Percentiles rank a stretch among this genome's conserved stretches.
Evolutionary conservation across 371 early-diverging fungal species (phyloP).

Genomic region (Mucor mucedo): DNA sequence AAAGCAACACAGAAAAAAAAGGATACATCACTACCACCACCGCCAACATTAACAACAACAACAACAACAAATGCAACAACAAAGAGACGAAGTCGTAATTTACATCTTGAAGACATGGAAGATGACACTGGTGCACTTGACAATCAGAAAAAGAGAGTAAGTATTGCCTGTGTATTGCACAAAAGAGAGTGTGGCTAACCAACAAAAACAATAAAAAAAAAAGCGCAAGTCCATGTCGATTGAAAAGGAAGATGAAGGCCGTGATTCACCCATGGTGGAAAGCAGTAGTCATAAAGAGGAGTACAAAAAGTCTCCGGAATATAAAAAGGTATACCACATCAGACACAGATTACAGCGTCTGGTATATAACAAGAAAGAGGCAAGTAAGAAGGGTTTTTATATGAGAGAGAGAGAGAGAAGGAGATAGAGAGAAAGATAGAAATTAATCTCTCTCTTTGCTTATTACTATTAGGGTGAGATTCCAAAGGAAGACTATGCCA

Average conservation of each 20-base stretch:
- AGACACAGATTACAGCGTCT: slow-evolving; percentile 51
- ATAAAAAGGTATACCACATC: slow-evolving; percentile 44
- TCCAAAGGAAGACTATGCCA: slow-evolving; percentile 48
- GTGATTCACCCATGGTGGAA: slow-evolving; percentile 10
- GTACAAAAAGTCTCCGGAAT: slow-evolving; percentile 31
- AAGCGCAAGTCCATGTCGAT: slow-evolving; percentile 45
- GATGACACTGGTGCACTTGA: slow-evolving; percentile 26
- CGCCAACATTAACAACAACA: slow-evolving; percentile 13
- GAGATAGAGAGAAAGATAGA: not conserved
- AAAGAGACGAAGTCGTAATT: slow-evolving; percentile 36
- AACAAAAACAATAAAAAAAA: not conserved
- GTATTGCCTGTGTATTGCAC: not conserved
- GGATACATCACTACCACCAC: slow-evolving; percentile 5
- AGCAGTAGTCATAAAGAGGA: slow-evolving; percentile 19
- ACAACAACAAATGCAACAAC: slow-evolving; percentile 17
- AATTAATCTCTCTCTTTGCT: not conserved
- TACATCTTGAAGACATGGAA: slow-evolving; percentile 19
- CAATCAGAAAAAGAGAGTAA: slow-evolving; percentile 40
- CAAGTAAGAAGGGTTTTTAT: slow-evolving; percentile 11
- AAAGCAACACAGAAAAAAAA: slow-evolving; percentile 5
- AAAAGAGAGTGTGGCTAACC: not conserved
- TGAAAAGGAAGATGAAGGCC: slow-evolving; percentile 30
- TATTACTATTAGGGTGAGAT: slow-evolving; percentile 46
- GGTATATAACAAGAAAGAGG: slow-evolving; percentile 56
- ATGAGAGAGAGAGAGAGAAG: not conserved